Evolutionary conservation across 108 stramenopile species (phyloP).

Genomic region (Stephanodiscus minutulus): DNA sequence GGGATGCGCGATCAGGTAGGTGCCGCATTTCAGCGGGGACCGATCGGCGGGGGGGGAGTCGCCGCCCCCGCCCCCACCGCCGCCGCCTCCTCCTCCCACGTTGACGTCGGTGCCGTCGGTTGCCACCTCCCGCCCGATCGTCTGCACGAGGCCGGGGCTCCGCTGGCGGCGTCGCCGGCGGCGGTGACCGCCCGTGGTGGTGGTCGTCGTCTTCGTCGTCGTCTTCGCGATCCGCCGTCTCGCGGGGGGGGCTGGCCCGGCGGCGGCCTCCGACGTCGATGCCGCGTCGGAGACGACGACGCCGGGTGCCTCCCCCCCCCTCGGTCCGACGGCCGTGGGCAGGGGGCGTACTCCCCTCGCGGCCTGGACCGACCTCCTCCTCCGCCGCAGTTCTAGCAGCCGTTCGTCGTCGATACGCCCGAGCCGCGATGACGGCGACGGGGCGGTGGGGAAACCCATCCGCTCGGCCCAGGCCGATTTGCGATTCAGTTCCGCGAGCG

Average conservation of each 20-base stretch:
- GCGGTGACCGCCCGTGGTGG: slow-evolving; percentile 13
- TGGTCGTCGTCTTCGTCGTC: neutral
- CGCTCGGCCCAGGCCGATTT: slow-evolving; percentile 68
- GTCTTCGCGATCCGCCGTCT: neutral
- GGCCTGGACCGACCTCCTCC: slow-evolving; percentile 31
- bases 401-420: too few species aligned
- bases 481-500: slow-evolving; percentile 73
- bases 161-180: neutral
- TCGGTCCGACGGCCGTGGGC: slow-evolving; percentile 2
- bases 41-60: neutral
- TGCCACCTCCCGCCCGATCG: neutral
- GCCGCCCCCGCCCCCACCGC: neutral
- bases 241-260: neutral
- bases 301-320: too few species aligned
- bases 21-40: slow-evolving; percentile 64
- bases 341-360: slow-evolving; percentile 31
- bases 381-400: slow-evolving; percentile 12
- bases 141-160: neutral
- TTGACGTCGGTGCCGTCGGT: neutral
- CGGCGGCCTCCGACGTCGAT: neutral
- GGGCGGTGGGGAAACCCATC: slow-evolving; percentile 23
- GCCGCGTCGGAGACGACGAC: neutral
- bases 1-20: slow-evolving; percentile 82
- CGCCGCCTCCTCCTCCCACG: neutral
- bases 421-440: neutral